These are phyloP conservation scores for Lasiodiplodia gonubiensis DNA, from an alignment of 2,329 filamentous ascomycete species.

Conservation along the genomic window DNA sequence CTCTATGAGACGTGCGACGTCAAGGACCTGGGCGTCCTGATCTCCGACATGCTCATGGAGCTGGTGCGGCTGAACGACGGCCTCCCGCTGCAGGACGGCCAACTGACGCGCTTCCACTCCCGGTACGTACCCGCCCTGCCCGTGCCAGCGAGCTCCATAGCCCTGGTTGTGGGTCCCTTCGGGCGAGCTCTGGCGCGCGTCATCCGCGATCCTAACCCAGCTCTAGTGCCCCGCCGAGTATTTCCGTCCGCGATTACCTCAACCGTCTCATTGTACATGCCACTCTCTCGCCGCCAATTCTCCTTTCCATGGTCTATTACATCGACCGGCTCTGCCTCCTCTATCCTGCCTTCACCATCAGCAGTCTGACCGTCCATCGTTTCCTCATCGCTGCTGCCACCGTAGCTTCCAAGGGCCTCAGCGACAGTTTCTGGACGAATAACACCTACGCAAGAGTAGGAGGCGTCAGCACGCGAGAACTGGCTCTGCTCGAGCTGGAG, in stretches of 20 bases:
- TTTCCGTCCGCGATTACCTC: conserved; percentile 92
- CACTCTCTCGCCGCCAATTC: conserved; percentile 86
- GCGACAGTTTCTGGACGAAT: conserved; percentile 98
- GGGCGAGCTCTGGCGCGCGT: neutral
- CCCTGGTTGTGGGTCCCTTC: neutral
- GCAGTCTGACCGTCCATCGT: conserved; percentile 93
- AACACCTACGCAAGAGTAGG: conserved; percentile 93
- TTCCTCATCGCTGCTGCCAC: conserved; percentile 96
- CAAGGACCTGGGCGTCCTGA: conserved; percentile 86
- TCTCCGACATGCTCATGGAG: conserved; percentile 94
- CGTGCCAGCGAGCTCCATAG: conserved; percentile 4
- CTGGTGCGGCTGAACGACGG: conserved; percentile 91
- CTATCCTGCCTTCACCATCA: conserved; percentile 95
- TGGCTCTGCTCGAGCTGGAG: conserved; percentile 90
- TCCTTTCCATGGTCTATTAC: conserved; percentile 99
- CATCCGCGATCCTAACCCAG: conserved; percentile 24
- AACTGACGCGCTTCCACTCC: conserved; percentile 93
- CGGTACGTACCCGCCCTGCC: conserved; percentile 60
- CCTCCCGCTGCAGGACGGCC: conserved; percentile 81
- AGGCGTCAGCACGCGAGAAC: conserved; percentile 85
- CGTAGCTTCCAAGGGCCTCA: conserved; percentile 93
- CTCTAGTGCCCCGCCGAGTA: conserved; percentile 75
- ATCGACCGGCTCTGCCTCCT: conserved; percentile 92
- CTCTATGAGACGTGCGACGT: conserved; percentile 82
- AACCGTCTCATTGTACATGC: conserved; percentile 92